Percentiles rank a stretch among this genome's conserved stretches.
phyloP scores from a whole-genome alignment of 1,284 basidiomycete genomes.

The Volvariella volvacea region DNA sequence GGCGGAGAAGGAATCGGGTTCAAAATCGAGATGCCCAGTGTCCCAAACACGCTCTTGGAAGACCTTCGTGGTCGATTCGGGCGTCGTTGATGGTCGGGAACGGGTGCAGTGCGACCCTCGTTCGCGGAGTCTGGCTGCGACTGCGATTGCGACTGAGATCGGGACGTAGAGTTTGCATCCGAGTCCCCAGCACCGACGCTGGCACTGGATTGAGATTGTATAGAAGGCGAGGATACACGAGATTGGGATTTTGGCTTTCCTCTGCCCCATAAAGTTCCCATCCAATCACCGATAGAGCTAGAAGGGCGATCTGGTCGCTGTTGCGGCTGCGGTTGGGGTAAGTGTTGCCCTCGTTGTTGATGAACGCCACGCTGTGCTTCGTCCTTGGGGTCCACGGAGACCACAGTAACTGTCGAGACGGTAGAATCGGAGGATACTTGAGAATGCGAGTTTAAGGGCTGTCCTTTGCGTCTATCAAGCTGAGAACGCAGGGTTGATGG shows the following conservation, averaged over 20 bases:
- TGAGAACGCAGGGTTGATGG: slow-evolving; percentile 2
- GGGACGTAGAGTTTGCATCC: slow-evolving; percentile 10
- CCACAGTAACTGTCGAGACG: not conserved
- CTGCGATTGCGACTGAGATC: slow-evolving; percentile 6
- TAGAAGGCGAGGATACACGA: slow-evolving; percentile 5
- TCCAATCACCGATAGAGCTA: slow-evolving; percentile 52
- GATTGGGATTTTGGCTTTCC: no score
- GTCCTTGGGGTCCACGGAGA: slow-evolving; percentile 1
- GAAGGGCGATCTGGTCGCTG: slow-evolving; percentile 25
- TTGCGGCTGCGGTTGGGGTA: slow-evolving; percentile 9
- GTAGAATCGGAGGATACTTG: not conserved
- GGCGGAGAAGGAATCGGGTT: slow-evolving; percentile 32
- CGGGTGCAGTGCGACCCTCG: not conserved
- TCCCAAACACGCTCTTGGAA: slow-evolving; percentile 61
- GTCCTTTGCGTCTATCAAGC: not conserved
- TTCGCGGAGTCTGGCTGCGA: not conserved
- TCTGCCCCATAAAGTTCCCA: slow-evolving; percentile 56
- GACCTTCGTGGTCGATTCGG: slow-evolving; percentile 30
- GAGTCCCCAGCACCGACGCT: not conserved
- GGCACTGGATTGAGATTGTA: not conserved
- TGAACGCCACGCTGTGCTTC: no score
- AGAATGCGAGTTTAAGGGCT: slow-evolving; percentile 4
- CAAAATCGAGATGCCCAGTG: slow-evolving; percentile 60
- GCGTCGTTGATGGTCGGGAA: not conserved
- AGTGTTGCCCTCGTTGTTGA: no score